Conservation (phyloP, 2,329 filamentous ascomycete genomes). For the Fusarium xyrophilum region DNA sequence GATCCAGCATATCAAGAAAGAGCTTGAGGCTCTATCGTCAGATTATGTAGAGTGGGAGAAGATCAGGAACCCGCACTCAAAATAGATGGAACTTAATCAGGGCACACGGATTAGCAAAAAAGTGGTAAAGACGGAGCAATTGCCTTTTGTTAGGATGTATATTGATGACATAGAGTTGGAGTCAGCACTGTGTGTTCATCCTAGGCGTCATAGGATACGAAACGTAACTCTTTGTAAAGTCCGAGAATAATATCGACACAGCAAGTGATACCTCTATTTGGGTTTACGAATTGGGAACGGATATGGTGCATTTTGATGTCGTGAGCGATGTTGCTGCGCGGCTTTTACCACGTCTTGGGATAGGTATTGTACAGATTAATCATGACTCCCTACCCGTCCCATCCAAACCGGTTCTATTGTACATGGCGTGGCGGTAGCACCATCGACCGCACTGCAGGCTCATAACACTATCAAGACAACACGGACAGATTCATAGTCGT, state of each 20-base stretch:
- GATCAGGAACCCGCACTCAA: slow-evolving; percentile 52
- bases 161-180: slow-evolving; percentile 33
- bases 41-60: slow-evolving; percentile 65
- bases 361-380: slow-evolving; percentile 39
- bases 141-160: slow-evolving; percentile 28
- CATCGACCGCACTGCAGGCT: slow-evolving; percentile 18
- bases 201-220: slow-evolving; percentile 33
- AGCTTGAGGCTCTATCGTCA: slow-evolving; percentile 68
- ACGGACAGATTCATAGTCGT: not conserved
- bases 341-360: slow-evolving; percentile 22
- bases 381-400: slow-evolving; percentile 34
- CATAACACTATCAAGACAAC: slow-evolving; percentile 8
- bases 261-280: slow-evolving; percentile 5
- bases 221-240: slow-evolving; percentile 27
- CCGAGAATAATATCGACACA: slow-evolving; percentile 16
- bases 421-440: slow-evolving; percentile 26
- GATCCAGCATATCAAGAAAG: slow-evolving; percentile 76
- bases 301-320: slow-evolving; percentile 7
- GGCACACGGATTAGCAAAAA: not conserved
- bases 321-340: slow-evolving; percentile 27
- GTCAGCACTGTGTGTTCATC: slow-evolving; percentile 34
- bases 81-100: slow-evolving; percentile 37
- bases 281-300: not conserved
- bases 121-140: slow-evolving; percentile 3
- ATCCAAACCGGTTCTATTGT: slow-evolving; percentile 36